Base-by-base conservation (phyloP, 768 basidiomycete genomes). In the Psilocybe cyanescens region DNA sequence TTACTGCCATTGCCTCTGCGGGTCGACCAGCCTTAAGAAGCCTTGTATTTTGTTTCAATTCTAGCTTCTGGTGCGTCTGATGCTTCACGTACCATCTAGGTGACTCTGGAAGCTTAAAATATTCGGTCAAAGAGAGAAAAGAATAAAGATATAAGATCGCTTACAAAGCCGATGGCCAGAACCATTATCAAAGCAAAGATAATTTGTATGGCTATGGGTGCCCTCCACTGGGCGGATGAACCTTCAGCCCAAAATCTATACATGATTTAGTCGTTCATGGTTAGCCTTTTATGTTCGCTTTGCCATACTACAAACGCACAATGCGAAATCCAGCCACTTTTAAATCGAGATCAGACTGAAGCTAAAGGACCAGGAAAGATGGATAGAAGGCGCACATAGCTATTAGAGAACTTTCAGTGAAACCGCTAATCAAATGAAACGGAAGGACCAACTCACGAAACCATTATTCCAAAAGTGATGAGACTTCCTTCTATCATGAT, bases 401-500 rank as follows among this genome's bases (percentile, higher is more conserved):
- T 65, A 51, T 39, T 17, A 58, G 47, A 29, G 19, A 41, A 8
- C 6, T 24, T n/a, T 52, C 30, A 45, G 45, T 14, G 16, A 31
- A 19, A 24, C 9, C 16, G 24, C 24, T 30, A 7, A 4, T 24
- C 5, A 46, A 28, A 39, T 37, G 50, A 9, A 52, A 24, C 47
- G 41, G 59, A 57, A 35, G 12, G 14, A 51, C 2, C 14, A 0
- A 81, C 84, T 75, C 72, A 88, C 77, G 85, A 82, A 55, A 87
- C 72, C 81, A 84, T 85, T 68, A 88, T 81, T 49, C 87, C 87
- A 68, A 84, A 85, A 0, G 85, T 84, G 64, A 88, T 87, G 16
- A 86, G 72, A 68, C 81, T 83, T 3, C 87, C 87, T 70, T 88
- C 86, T 55, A 89, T 80, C 81, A 87, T 85, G 56, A 89, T 86